Conservation (phyloP, 2,329 filamentous ascomycete genomes). For the Claviceps quebecensis region DNA sequence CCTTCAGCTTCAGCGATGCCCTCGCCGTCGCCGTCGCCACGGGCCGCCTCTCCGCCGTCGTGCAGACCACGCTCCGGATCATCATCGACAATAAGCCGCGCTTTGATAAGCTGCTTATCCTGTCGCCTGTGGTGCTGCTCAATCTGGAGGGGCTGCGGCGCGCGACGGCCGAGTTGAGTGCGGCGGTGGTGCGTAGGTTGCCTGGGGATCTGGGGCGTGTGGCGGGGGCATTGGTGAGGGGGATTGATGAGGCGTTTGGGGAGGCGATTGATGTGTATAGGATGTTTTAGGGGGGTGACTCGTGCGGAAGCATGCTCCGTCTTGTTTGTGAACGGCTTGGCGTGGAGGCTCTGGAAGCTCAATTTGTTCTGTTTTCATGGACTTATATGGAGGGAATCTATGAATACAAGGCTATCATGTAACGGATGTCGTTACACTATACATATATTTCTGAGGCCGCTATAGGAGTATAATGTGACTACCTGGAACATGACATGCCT, state of each 20-base stretch:
- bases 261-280: slow-evolving; percentile 17
- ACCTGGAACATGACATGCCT: too few species aligned
- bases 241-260: slow-evolving; percentile 25
- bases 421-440: too few species aligned
- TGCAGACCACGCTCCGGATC: slow-evolving; percentile 24
- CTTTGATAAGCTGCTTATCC: slow-evolving; percentile 28
- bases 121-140: slow-evolving; percentile 28
- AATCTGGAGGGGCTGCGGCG: slow-evolving; percentile 26
- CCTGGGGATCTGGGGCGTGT: slow-evolving; percentile 18
- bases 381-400: too few species aligned
- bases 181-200: slow-evolving; percentile 25
- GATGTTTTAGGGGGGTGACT: background rate
- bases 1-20: slow-evolving; percentile 24
- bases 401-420: too few species aligned
- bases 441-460: too few species aligned
- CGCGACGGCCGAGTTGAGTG: slow-evolving; percentile 24
- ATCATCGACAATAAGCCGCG: slow-evolving; percentile 26
- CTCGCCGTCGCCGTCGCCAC: slow-evolving; percentile 25
- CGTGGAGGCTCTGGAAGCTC: too few species aligned
- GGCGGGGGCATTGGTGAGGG: slow-evolving; percentile 21
- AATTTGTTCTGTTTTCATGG: too few species aligned
- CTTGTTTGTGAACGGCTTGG: too few species aligned
- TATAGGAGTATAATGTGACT: too few species aligned
- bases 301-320: too few species aligned
- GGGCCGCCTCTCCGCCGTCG: slow-evolving; percentile 19